Conservation (phyloP, 352 stramenopile genomes). For the Peronospora farinosa region DNA sequence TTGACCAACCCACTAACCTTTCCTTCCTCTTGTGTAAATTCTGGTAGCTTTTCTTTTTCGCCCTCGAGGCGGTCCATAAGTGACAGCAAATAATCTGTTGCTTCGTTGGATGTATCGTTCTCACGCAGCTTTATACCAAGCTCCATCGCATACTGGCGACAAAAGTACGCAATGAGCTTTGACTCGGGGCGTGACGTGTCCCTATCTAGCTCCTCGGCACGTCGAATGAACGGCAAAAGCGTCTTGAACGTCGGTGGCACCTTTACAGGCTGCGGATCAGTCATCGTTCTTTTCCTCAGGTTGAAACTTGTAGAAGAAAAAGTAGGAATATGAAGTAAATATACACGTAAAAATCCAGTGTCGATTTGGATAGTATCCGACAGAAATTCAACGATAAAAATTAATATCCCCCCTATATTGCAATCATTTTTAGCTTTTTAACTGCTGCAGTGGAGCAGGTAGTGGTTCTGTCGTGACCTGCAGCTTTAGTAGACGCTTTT, state of each 20-base stretch:
- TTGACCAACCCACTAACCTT: slow-evolving; percentile 41
- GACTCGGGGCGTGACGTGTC: slow-evolving; percentile 87
- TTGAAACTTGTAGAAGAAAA: not conserved
- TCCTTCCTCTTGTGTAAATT: slow-evolving; percentile 88
- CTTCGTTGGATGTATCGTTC: slow-evolving; percentile 64
- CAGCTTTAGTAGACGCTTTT: slow-evolving; percentile 38
- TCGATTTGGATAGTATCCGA: too few species aligned
- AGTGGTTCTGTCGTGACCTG: slow-evolving; percentile 61
- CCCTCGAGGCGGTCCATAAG: slow-evolving; percentile 89
- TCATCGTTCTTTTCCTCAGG: slow-evolving; percentile 26
- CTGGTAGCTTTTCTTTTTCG: slow-evolving; percentile 86
- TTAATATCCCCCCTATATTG: not conserved
- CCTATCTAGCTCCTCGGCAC: slow-evolving; percentile 92
- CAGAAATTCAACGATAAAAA: not conserved
- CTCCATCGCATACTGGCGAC: slow-evolving; percentile 85
- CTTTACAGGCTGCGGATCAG: slow-evolving; percentile 50
- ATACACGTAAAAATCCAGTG: slow-evolving; percentile 4
- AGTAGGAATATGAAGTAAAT: slow-evolving; percentile 2
- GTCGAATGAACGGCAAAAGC: slow-evolving; percentile 89
- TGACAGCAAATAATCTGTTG: slow-evolving; percentile 84
- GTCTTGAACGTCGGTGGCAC: slow-evolving; percentile 91
- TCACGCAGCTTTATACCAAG: slow-evolving; percentile 82
- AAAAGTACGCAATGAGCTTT: slow-evolving; percentile 94
- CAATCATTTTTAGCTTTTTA: slow-evolving; percentile 6
- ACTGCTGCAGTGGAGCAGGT: slow-evolving; percentile 28